Conservation (phyloP, 495 filamentous ascomycete species). For the Aspergillus taichungensis region DNA sequence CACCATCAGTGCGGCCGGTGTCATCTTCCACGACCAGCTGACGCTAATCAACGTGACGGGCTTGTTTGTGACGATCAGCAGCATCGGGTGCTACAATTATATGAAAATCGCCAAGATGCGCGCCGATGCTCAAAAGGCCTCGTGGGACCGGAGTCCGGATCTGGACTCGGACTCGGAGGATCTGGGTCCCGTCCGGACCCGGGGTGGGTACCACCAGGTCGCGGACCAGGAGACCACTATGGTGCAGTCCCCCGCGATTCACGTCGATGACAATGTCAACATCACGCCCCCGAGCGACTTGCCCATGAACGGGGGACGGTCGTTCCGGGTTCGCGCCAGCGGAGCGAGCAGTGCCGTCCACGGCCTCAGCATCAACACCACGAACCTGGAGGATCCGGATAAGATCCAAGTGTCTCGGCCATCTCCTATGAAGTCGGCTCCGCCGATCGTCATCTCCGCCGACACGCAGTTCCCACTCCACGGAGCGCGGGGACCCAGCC, state of each 20-base stretch:
- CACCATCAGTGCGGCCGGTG: conserved; percentile 81
- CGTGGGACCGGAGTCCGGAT: conserved; percentile 22
- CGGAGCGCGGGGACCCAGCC: conserved; percentile 12
- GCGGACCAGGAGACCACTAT: conserved; percentile 18
- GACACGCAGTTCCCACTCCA: conserved; percentile 19
- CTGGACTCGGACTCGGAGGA: conserved; percentile 26
- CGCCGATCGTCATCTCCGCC: conserved; percentile 23
- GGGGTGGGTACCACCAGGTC: conserved; percentile 21
- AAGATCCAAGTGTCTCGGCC: conserved; percentile 7
- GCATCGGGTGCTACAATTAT: conserved; percentile 87
- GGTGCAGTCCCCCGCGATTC: conserved; percentile 9
- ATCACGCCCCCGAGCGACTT: conserved; percentile 18
- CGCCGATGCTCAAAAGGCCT: conserved; percentile 43
- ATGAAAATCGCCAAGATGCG: conserved; percentile 91
- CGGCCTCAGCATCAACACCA: conserved; percentile 25
- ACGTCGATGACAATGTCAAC: conserved; percentile 22
- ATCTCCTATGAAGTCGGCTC: conserved; percentile 27
- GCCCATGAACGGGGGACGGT: conserved; percentile 14
- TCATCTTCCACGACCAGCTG: conserved; percentile 83
- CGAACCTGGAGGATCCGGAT: conserved; percentile 27
- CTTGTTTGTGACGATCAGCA: conserved; percentile 75
- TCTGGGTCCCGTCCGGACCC: conserved; percentile 15
- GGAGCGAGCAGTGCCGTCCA: conserved; percentile 22
- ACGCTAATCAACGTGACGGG: conserved; percentile 85
- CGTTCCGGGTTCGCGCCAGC: conserved; percentile 31